Conservation (phyloP, 2,329 filamentous ascomycete species). For the Trichoderma pleuroti region DNA sequence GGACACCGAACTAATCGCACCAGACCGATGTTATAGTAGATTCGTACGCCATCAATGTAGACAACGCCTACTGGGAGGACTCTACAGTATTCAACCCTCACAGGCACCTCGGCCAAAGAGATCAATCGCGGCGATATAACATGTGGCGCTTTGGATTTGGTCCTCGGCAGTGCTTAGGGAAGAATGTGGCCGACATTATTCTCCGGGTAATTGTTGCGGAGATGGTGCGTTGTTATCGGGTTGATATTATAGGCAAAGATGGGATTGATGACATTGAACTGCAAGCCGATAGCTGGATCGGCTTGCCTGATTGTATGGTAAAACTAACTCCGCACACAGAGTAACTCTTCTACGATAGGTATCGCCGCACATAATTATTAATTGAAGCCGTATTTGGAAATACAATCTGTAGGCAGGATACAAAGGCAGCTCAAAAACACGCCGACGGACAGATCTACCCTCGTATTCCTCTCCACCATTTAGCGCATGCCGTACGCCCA, state of each 20-base stretch:
- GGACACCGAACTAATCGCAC: background rate
- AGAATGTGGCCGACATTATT: slow-evolving; percentile 14
- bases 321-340: background rate
- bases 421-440: background rate
- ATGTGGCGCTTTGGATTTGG: slow-evolving; percentile 20
- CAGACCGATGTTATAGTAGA: slow-evolving; percentile 19
- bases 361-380: background rate
- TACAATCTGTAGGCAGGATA: background rate
- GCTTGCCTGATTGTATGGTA: slow-evolving; percentile 3
- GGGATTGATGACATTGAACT: background rate
- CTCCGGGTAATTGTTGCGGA: slow-evolving; percentile 6
- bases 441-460: background rate
- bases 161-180: slow-evolving; percentile 11
- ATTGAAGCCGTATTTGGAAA: background rate
- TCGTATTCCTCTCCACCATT: background rate
- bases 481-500: background rate
- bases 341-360: background rate
- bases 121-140: slow-evolving; percentile 5
- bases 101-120: slow-evolving; percentile 1
- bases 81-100: background rate
- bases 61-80: slow-evolving; percentile 16
- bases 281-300: slow-evolving; percentile 17
- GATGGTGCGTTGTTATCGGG: background rate
- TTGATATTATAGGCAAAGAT: background rate
- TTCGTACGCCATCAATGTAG: slow-evolving; percentile 18